Evolutionary conservation across 1,284 basidiomycete species (phyloP).

Genomic region (Ustilago curta): DNA sequence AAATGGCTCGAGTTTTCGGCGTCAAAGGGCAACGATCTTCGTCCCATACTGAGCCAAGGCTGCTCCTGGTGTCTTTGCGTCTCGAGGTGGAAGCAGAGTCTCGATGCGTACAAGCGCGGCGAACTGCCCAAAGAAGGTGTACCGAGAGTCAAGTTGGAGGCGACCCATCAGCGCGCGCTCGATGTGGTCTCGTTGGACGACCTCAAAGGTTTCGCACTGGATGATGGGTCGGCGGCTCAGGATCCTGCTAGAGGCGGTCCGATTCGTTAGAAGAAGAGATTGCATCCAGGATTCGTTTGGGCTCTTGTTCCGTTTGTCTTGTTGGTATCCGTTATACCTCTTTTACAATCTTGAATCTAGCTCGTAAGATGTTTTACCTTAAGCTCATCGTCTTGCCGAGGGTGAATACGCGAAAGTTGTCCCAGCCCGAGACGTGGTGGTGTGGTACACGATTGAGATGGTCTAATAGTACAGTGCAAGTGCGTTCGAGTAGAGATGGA

Average conservation of each 20-base stretch:
- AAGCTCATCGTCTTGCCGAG: too few species aligned
- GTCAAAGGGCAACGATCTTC: constrained; percentile 56
- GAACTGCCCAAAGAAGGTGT: constrained; percentile 75
- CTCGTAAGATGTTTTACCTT: neutral
- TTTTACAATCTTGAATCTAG: neutral
- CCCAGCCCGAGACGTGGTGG: neutral
- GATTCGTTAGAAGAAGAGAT: constrained; percentile 25
- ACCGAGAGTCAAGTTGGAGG: constrained; percentile 51
- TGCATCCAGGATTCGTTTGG: neutral
- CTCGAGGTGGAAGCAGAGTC: constrained; percentile 74
- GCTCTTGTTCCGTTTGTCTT: neutral
- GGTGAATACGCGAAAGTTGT: neutral
- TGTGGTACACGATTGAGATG: constrained; percentile 16
- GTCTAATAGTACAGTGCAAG: constrained; percentile 8
- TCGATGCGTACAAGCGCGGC: constrained; percentile 82
- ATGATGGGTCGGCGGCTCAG: constrained; percentile 13
- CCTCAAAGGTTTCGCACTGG: constrained; percentile 34
- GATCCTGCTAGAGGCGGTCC: constrained; percentile 42
- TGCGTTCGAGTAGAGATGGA: neutral
- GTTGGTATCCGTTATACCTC: neutral
- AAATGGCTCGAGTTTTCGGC: constrained; percentile 55
- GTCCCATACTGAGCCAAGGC: constrained; percentile 50
- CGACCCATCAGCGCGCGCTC: constrained; percentile 51
- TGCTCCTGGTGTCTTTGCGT: constrained; percentile 62
- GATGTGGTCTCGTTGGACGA: constrained; percentile 49